A percentile compares a stretch with the other conserved stretches of the same genome.
Conservation (phyloP, 192 early-diverging fungal species). For the Coemansia sp. region DNA sequence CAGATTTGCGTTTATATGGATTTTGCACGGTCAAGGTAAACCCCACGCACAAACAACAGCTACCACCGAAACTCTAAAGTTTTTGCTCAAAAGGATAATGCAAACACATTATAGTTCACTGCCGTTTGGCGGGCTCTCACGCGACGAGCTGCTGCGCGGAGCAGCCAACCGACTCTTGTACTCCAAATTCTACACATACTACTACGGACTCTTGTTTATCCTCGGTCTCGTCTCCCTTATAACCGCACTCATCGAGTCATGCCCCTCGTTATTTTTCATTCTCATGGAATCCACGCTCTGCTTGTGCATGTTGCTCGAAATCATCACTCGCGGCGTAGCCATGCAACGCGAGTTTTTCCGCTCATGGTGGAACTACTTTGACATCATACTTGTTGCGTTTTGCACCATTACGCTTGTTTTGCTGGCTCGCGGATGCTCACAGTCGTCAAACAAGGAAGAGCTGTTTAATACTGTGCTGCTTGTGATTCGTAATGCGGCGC, state of each 20-base stretch:
- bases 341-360: constrained; percentile 55
- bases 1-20: constrained; percentile 21
- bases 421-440: constrained; percentile 66
- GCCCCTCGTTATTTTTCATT: constrained; percentile 68
- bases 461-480: constrained; percentile 70
- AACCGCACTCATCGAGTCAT: constrained; percentile 42
- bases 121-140: constrained; percentile 46
- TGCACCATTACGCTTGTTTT: constrained; percentile 70
- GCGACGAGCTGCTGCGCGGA: constrained; percentile 55
- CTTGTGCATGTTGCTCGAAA: constrained; percentile 74
- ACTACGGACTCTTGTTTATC: constrained; percentile 56
- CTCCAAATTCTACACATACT: constrained; percentile 59
- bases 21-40: constrained; percentile 34
- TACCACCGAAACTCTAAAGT: too few relatives aligned
- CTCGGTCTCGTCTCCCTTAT: constrained; percentile 56
- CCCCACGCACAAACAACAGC: background rate
- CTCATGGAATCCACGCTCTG: constrained; percentile 70
- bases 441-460: constrained; percentile 63
- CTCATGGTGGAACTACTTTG: constrained; percentile 73
- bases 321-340: constrained; percentile 63
- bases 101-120: constrained; percentile 7
- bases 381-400: constrained; percentile 66
- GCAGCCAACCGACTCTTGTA: constrained; percentile 62
- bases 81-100: background rate
- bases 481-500: constrained; percentile 71